Conservation (phyloP, 208 protist genomes). For the Crithidia sp. region DNA sequence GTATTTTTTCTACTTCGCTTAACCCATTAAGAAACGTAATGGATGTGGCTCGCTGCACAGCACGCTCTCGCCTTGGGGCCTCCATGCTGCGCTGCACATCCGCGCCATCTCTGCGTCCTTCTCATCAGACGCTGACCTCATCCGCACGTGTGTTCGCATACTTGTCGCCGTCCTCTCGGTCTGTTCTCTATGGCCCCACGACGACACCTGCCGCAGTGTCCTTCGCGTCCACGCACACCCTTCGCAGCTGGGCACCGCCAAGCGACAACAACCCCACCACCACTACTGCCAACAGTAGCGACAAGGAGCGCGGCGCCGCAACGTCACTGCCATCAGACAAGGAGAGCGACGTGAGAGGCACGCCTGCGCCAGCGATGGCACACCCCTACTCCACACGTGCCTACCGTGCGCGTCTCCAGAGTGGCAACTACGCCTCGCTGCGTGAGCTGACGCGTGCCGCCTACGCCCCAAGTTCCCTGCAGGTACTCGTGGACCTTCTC, state of each 20-base stretch:
- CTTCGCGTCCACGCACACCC: conserved; percentile 17
- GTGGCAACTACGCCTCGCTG: conserved; percentile 53
- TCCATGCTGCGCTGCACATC: background rate
- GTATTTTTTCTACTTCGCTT: too few species aligned
- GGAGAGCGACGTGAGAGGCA: background rate
- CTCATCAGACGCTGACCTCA: background rate
- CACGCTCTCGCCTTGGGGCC: background rate
- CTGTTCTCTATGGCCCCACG: background rate
- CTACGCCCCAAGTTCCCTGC: conserved; percentile 64
- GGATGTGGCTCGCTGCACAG: background rate
- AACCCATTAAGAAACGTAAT: too few species aligned
- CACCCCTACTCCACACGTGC: conserved; percentile 49
- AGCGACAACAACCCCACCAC: background rate
- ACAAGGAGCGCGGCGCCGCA: background rate
- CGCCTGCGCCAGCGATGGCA: background rate
- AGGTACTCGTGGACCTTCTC: conserved; percentile 69
- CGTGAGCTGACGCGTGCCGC: conserved; percentile 54
- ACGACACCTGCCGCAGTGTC: background rate
- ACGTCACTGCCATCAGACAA: background rate
- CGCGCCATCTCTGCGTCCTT: background rate
- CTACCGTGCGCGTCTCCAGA: conserved; percentile 59
- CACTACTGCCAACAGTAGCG: background rate
- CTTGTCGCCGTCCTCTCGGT: background rate
- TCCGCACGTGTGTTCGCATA: background rate
- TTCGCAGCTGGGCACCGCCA: conserved; percentile 4